Percentiles rank a stretch among this genome's conserved stretches.
phyloP scores from a whole-genome alignment of 345 rosid genomes.

The Excoecaria cochinchinensis region DNA sequence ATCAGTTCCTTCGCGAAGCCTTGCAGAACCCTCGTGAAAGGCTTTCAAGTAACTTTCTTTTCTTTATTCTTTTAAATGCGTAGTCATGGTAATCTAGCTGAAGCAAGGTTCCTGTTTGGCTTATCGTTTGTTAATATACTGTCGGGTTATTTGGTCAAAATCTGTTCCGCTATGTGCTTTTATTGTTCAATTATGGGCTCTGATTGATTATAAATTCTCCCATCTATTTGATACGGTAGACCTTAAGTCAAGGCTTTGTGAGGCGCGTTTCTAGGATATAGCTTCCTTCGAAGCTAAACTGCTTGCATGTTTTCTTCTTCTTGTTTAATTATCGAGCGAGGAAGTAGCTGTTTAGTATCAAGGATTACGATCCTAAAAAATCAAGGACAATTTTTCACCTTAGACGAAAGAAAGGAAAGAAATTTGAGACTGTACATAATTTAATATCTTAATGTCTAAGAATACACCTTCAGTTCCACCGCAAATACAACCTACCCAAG shows the following conservation, averaged over 20 bases:
- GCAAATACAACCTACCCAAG: neutral
- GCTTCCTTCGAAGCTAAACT: neutral
- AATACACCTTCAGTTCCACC: too few relatives aligned
- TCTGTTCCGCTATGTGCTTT: neutral
- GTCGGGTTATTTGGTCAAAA: neutral
- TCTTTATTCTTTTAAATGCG: neutral
- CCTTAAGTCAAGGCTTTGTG: neutral
- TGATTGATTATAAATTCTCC: neutral
- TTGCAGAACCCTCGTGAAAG: slow-evolving; percentile 78
- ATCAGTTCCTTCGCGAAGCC: slow-evolving; percentile 78
- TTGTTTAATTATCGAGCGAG: neutral
- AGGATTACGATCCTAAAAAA: neutral
- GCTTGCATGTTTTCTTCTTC: neutral
- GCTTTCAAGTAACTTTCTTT: slow-evolving; percentile 50
- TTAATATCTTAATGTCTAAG: too few relatives aligned
- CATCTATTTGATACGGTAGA: neutral
- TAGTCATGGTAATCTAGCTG: neutral
- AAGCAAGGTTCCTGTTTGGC: neutral
- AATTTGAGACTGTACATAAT: neutral
- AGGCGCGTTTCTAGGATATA: neutral
- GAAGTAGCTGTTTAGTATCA: neutral
- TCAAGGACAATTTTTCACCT: neutral
- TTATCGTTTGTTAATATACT: neutral
- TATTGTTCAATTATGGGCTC: slow-evolving; percentile 1
- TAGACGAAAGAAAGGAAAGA: neutral